Base-by-base conservation (phyloP, 495 filamentous ascomycete species). In the Aspergillus mulundensis region DNA sequence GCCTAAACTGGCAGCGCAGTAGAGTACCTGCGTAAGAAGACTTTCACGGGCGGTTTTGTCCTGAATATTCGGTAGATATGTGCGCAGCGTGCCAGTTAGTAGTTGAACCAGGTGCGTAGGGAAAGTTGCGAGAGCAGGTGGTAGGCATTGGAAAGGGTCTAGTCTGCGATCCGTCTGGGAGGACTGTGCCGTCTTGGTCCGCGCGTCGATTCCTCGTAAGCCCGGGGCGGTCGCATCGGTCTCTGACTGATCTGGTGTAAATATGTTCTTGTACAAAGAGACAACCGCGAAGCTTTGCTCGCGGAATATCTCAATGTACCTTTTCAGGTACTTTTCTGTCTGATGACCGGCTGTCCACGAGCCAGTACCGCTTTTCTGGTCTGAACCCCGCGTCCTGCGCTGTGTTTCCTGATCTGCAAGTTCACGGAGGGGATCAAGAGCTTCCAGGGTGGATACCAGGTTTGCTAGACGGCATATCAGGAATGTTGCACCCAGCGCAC, bases 271-370 rank as follows among this genome's bases (percentile, higher is more conserved):
- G 67, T 94, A 96, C 81, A 97, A 88, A 18, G 88, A 91, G 19
- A 97, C 82, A 56, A 97, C 95, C 11, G 87, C 88, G 65, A 99
- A 99, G 63, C 89, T 94, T 70, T 99, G 95, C 71, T 99, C 95
- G 50, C 95, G 87, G 72, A 97, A 97, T 25, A 97, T 95, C 69
- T 99, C 95, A 62, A 99, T 87, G 73, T 95, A 99, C 50, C 90
- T 78, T 68, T 99, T 99, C 36, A 99, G 74, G 61, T 91, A 99
- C 21, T 90, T 81, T 65, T 97, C 95, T 1, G 92, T 96, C 64
- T 98, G 94, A 63, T 95, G 90, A 0, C 93, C 94, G 6, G 81
- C 83, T 0, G 85, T 81, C 86, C 87, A 89, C 6, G 76, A 71
- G 18, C 61, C 61, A 6, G 64, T 48, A 25, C 57, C 53, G 20